Evolutionary conservation across 2,329 filamentous ascomycete genomes (phyloP).

Genomic region (Chaetomium sp.): DNA sequence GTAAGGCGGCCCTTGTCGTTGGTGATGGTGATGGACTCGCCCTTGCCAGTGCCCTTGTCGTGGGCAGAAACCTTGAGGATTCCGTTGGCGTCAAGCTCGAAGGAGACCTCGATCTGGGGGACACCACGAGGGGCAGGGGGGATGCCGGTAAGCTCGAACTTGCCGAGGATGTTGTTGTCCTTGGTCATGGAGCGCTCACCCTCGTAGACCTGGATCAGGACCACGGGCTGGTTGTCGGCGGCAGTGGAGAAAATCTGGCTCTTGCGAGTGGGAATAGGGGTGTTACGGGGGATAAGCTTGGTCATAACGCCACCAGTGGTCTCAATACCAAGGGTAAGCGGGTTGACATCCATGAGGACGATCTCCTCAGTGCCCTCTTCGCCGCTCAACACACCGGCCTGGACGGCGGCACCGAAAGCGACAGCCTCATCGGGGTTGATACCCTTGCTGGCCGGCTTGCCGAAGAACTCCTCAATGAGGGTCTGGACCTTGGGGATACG

Average conservation of each 20-base stretch:
- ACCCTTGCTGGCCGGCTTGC: slow-evolving; percentile 98
- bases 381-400: slow-evolving; percentile 94
- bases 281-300: slow-evolving; percentile 98
- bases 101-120: slow-evolving; percentile 97
- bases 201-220: slow-evolving; percentile 98
- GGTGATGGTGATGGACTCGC: slow-evolving; percentile 99
- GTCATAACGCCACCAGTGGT: slow-evolving; percentile 99
- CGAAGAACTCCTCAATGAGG: slow-evolving; percentile 98
- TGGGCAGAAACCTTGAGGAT: slow-evolving; percentile 98
- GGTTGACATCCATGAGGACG: slow-evolving; percentile 90
- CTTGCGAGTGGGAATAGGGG: slow-evolving; percentile 99
- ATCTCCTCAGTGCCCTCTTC: slow-evolving; percentile 86
- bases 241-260: slow-evolving; percentile 99
- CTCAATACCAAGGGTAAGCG: slow-evolving; percentile 96
- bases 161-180: slow-evolving; percentile 98
- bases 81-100: slow-evolving; percentile 97
- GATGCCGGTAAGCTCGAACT: slow-evolving; percentile 98
- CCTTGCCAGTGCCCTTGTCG: slow-evolving; percentile 99
- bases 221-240: slow-evolving; percentile 99
- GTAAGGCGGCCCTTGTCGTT: slow-evolving; percentile 99
- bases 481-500: slow-evolving; percentile 99
- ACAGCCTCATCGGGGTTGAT: slow-evolving; percentile 99
- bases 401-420: slow-evolving; percentile 94
- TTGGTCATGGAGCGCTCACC: slow-evolving; percentile 97
- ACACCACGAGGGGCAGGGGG: slow-evolving; percentile 96